Conservation (phyloP, 208 protist species). For the Borovskyia barvae region DNA sequence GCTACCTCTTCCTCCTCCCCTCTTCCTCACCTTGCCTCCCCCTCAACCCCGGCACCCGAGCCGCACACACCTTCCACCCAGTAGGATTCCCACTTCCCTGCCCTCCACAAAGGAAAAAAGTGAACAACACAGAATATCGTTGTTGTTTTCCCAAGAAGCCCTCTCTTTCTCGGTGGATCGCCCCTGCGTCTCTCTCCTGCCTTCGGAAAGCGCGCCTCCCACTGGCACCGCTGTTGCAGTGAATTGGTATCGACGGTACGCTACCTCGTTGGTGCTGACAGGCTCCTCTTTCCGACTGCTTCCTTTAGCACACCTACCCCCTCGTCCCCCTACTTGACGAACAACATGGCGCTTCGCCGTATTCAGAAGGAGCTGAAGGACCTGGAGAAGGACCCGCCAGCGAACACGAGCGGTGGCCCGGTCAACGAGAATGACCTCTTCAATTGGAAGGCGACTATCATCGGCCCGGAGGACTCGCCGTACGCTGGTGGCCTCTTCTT, state of each 20-base stretch:
- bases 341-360: slow-evolving; percentile 92
- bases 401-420: slow-evolving; percentile 95
- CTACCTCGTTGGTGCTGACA: neutral
- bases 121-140: no score
- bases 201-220: no score
- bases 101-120: no score
- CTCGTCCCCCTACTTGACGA: neutral
- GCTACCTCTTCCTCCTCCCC: neutral
- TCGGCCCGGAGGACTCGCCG: slow-evolving; percentile 95
- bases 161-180: no score
- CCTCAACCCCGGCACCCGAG: neutral
- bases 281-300: neutral
- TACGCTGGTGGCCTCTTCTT: slow-evolving; percentile 98
- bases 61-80: neutral
- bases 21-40: neutral
- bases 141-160: no score
- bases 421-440: slow-evolving; percentile 94
- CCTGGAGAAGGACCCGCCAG: slow-evolving; percentile 93
- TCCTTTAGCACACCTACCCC: slow-evolving; percentile 16
- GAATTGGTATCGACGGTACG: no score
- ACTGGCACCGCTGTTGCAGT: no score
- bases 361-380: slow-evolving; percentile 96
- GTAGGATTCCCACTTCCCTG: neutral
- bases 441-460: slow-evolving; percentile 97
- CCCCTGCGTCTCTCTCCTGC: no score